phyloP scores from a whole-genome alignment of 1,284 basidiomycete species.

The Pseudozyma flocculosa region DNA sequence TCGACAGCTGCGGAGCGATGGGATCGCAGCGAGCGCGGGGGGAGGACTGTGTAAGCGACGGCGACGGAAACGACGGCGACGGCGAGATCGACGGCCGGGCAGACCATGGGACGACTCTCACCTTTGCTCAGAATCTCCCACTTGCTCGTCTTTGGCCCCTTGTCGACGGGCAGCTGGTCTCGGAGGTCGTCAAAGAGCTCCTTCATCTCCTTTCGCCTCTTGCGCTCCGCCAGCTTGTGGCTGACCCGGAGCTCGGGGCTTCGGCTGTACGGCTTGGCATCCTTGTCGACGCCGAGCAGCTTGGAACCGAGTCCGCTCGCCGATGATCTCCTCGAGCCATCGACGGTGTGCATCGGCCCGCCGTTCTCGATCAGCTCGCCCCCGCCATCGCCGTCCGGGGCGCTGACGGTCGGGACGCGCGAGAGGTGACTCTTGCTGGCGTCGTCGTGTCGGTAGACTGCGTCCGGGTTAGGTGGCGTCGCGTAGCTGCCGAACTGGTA shows the following conservation, averaged over 20 bases:
- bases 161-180: slow-evolving; percentile 52
- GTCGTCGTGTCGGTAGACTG: slow-evolving; percentile 19
- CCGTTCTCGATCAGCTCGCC: slow-evolving; percentile 19
- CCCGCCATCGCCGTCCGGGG: slow-evolving; percentile 34
- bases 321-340: slow-evolving; percentile 24
- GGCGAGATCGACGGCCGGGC: too few relatives aligned
- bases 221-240: slow-evolving; percentile 56
- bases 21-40: too few relatives aligned
- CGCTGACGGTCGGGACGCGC: slow-evolving; percentile 29
- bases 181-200: slow-evolving; percentile 56
- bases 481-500: slow-evolving; percentile 38
- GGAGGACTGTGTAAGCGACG: neutral
- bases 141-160: slow-evolving; percentile 54
- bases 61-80: too few relatives aligned
- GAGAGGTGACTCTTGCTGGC: slow-evolving; percentile 1
- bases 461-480: slow-evolving; percentile 16
- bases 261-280: slow-evolving; percentile 51
- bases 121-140: slow-evolving; percentile 54
- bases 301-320: slow-evolving; percentile 10
- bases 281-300: slow-evolving; percentile 40
- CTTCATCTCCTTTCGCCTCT: slow-evolving; percentile 57
- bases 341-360: slow-evolving; percentile 4
- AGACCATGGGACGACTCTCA: too few relatives aligned
- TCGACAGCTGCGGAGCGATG: slow-evolving; percentile 19
- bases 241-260: slow-evolving; percentile 52